A percentile compares a stretch with the other conserved stretches of the same genome.
These are phyloP conservation scores for Nannochloris sp. DNA, from an alignment of 139 green algal species.

Conservation along the genomic window DNA sequence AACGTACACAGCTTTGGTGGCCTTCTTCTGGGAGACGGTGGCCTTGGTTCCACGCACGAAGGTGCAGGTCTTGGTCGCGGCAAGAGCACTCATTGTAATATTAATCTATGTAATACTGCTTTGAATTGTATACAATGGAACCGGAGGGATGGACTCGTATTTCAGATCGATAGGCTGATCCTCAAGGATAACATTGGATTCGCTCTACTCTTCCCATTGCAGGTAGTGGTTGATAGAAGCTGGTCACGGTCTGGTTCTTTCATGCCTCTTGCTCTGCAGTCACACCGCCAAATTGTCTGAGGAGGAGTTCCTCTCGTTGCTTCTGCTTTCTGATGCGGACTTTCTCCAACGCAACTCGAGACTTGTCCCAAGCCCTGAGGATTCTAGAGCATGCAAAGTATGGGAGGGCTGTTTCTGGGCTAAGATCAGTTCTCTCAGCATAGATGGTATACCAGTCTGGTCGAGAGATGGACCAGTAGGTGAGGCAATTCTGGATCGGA, in stretches of 20 bases:
- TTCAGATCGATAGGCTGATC: too few relatives aligned
- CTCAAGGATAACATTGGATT: too few relatives aligned
- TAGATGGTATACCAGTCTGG: conserved; percentile 25
- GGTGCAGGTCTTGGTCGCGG: conserved; percentile 1
- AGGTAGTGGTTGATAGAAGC: too few relatives aligned
- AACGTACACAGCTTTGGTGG: neutral
- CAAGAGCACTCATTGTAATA: neutral
- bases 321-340: neutral
- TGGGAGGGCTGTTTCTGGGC: neutral
- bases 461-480: conserved; percentile 17
- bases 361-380: neutral
- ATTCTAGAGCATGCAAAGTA: neutral
- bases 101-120: neutral
- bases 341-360: neutral
- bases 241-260: neutral
- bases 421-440: conserved; percentile 2
- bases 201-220: too few relatives aligned
- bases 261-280: neutral
- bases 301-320: neutral
- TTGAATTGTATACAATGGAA: too few relatives aligned
- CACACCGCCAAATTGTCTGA: neutral
- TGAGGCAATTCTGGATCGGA: conserved; percentile 23
- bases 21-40: neutral
- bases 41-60: conserved; percentile 5
- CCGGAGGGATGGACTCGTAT: too few relatives aligned